Evolutionary conservation across 805 yeast species (phyloP), one percentile per base, ranked within the genome.

Genomic region (Saccharomycopsis schoenii): DNA sequence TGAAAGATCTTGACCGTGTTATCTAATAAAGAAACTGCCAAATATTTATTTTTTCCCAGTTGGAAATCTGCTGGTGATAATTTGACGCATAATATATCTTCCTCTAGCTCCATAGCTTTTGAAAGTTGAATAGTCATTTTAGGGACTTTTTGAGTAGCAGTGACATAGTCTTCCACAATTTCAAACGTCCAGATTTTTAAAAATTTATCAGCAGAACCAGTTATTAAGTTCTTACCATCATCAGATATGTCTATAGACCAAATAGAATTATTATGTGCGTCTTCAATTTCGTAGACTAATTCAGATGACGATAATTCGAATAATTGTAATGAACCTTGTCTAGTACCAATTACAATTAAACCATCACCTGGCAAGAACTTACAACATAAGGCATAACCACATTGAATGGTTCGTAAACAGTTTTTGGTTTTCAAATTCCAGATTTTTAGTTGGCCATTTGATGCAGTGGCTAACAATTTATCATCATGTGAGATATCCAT

Each of bases 1-100:
- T 86, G 93, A 68, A 94, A 90, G 19, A 94, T 94, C 73, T 94
- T 96, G 55, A 94, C 97, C n/a, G 97, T 94, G 71, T 87, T 91
- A 71, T 94, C 97, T 66, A 93, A 77, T 60, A 94, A 76, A 1
- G 97, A 88, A 4, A 88, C 87, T 4, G 97, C 96, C 60, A 94
- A 73, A 62, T 78, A 83, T 70, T 80, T 88, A 59, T 83, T 76
- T 69, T 90, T 94, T 2, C 52, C 52, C 52, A 47, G 52, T n/a
- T 47, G 29, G 10, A 47, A 24, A 21, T 24, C 36, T 15, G 21
- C 47, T 2, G 96, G 90, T 0, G 97, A 89, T 21, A 93, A 79
- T 65, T 79, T 83, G 8, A 94, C 88, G 54, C 88, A 76, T 58
- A 94, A 75, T 6, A 94, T 86, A 67, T 93, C 98, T 66, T 94